A percentile compares a stretch with the other conserved stretches of the same genome.
Conservation (phyloP, 2,329 filamentous ascomycete genomes). For the Bipolaris sorokiniana region DNA sequence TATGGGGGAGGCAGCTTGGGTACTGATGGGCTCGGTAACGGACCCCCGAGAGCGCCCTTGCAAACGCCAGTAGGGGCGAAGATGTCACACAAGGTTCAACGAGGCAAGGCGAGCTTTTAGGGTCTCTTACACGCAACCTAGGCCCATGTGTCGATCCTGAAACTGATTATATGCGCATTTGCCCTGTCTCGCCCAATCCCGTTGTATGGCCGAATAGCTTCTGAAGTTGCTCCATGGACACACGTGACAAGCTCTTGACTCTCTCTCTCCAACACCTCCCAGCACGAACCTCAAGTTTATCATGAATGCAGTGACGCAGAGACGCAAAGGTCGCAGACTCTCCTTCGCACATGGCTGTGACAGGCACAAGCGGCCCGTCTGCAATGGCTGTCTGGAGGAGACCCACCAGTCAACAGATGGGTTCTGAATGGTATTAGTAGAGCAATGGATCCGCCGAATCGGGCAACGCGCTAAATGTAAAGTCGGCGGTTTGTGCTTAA, state of each 20-base stretch:
- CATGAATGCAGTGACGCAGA: background rate
- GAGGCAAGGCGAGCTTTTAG: background rate
- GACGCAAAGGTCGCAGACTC: background rate
- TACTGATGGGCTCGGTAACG: constrained; percentile 16
- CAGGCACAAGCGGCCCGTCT: background rate
- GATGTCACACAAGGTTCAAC: background rate
- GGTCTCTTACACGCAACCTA: too few species aligned
- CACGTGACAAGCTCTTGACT: constrained; percentile 12
- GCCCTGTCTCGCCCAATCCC: background rate
- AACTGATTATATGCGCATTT: background rate
- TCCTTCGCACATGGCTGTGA: background rate
- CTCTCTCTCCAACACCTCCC: background rate
- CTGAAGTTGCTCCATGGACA: background rate
- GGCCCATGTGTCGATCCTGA: background rate
- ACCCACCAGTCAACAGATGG: background rate
- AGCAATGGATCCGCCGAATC: constrained; percentile 17
- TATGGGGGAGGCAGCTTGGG: constrained; percentile 15
- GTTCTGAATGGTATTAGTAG: background rate
- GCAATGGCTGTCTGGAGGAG: background rate
- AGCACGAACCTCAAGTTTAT: too few species aligned
- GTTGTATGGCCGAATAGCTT: background rate
- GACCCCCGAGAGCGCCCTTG: constrained; percentile 13
- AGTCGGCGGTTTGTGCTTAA: constrained; percentile 23
- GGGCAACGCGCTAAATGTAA: constrained; percentile 24
- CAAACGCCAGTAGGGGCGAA: background rate